Conservation (phyloP, 148 eudicot species). For the Diospyros kaki region DNA sequence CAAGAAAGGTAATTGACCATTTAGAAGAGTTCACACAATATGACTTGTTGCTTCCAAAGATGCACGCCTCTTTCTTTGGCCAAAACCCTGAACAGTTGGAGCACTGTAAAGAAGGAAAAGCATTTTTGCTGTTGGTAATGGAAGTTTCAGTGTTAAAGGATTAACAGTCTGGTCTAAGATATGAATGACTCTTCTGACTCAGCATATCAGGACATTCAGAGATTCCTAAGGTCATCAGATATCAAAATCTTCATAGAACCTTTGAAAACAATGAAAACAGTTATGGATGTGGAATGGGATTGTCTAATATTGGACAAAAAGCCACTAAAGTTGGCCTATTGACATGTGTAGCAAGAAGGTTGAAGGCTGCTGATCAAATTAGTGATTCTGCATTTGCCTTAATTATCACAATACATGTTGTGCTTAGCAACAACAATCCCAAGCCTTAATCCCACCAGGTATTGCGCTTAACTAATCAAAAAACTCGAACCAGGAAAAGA, state of each 20-base stretch:
- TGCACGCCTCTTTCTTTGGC: neutral
- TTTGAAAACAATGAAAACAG: neutral
- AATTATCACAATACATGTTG: too few species aligned
- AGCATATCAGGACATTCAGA: neutral
- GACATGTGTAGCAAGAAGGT: neutral
- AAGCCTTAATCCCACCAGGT: neutral
- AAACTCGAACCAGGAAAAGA: neutral
- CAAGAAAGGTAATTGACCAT: too few species aligned
- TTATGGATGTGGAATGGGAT: neutral
- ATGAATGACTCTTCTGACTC: neutral
- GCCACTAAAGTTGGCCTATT: neutral
- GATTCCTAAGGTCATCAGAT: neutral
- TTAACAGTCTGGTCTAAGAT: neutral
- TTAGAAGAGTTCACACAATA: neutral
- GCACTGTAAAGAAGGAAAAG: neutral
- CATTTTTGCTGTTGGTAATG: neutral
- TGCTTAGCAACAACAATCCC: too few species aligned
- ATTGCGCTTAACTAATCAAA: neutral
- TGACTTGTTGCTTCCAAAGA: neutral
- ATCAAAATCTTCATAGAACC: neutral
- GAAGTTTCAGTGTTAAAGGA: neutral
- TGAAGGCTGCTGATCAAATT: neutral
- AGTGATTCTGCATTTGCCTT: neutral
- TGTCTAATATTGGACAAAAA: neutral
- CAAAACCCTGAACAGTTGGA: neutral